These are phyloP conservation scores for Chloris gayana DNA, from an alignment of 176 grass and related monocot species.

Conservation along the genomic window DNA sequence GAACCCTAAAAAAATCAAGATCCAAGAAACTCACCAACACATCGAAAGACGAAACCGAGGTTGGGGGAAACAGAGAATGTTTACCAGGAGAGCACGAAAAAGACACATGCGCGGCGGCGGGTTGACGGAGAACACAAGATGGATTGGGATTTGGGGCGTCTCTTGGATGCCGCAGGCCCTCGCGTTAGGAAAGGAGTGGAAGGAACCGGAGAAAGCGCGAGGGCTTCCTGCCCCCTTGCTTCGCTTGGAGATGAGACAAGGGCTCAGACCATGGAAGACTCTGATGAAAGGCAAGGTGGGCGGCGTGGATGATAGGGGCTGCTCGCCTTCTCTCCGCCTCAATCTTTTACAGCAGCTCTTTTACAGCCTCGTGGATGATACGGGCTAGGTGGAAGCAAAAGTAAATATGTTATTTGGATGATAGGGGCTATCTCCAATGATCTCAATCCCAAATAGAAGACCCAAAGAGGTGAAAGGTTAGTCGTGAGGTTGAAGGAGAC, in stretches of 20 bases:
- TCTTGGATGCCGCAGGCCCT: not conserved
- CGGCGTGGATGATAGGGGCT: not conserved
- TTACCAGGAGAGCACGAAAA: not conserved
- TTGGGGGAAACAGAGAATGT: not conserved
- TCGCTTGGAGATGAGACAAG: not conserved
- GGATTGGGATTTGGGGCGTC: not conserved
- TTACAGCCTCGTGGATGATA: too few relatives aligned
- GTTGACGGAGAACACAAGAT: not conserved
- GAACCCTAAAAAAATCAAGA: not conserved
- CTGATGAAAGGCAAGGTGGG: not conserved
- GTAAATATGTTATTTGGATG: too few relatives aligned
- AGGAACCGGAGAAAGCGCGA: not conserved
- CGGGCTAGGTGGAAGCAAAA: too few relatives aligned
- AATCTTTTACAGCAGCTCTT: not conserved
- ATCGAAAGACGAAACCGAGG: not conserved
- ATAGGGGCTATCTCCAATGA: too few relatives aligned
- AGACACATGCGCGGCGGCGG: not conserved
- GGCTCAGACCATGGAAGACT: not conserved
- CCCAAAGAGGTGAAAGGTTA: too few relatives aligned
- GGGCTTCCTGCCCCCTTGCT: conserved; percentile 2
- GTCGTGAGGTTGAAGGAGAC: too few relatives aligned
- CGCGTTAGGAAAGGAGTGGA: not conserved
- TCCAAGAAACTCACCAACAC: conserved; percentile 15
- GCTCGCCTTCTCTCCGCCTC: not conserved
- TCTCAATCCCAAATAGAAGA: too few relatives aligned